Base-by-base conservation (phyloP, 345 rosid genomes). In the Heritiera fomes region DNA sequence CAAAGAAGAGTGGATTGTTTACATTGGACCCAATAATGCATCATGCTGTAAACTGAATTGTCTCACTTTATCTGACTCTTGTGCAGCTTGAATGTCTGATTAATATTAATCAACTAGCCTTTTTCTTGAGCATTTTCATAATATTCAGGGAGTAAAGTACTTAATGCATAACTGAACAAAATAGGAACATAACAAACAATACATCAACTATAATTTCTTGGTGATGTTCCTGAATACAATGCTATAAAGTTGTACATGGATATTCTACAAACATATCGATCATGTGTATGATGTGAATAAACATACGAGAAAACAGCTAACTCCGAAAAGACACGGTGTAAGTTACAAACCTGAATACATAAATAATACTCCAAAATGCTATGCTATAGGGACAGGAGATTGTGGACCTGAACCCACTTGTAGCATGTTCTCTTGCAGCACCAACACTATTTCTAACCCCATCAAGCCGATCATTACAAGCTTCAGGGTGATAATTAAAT, bases 161-260 rank as follows among this genome's bases (percentile, higher is more conserved):
- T n/a, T n/a, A 18, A 1, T 34, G 3, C 38, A 58, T 58, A 7
- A 28, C 62, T 20, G 11, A 58, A 30, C 6, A 58, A 12, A 71
- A 56, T 30, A 4, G 47, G 47, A 77, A 80, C 55, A 80, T 11
- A 63, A 68, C 40, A 15, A 72, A 62, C 53, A 75, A 77, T 75
- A 49, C 41, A 71, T 75, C 61, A 78, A 77, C 58, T 75, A 11
- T 56, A 81, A 72, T 62, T 75, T 81, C 84, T 73, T 74, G 67
- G 17, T 7, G 47, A 45, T 62, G 79, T 75, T 84, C 62, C 78
- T 79, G 76, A 73, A 63, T 81, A 86, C 86, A 86, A 72, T 64
- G 56, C 72, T 69, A 13, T 50, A 10, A 78, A 61, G 70, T 66
- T 59, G 59, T 71, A 66, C 61, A 7, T 63, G 71, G 77, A 84